phyloP scores from a whole-genome alignment of 208 protist species.

The Leishmania gerbilli region DNA sequence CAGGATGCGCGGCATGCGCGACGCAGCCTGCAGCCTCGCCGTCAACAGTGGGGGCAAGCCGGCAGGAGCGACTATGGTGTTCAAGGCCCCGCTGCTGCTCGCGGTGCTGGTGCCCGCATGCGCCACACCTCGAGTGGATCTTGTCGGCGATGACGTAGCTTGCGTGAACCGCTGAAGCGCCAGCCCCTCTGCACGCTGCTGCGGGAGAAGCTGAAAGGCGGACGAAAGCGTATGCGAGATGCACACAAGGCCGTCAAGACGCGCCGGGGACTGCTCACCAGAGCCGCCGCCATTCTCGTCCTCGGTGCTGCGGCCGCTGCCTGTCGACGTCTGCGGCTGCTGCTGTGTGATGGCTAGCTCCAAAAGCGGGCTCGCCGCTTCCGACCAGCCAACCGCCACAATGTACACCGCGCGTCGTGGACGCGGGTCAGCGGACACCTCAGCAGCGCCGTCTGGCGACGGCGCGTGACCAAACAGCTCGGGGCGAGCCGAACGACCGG shows the following conservation, averaged over 20 bases:
- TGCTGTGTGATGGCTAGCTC: conserved; percentile 41
- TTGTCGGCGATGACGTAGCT: not conserved
- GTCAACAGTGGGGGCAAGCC: not conserved
- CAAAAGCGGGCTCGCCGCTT: conserved; percentile 41
- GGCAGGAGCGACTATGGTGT: not conserved
- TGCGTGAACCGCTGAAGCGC: not conserved
- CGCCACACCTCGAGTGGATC: not conserved
- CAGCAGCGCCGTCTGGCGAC: not conserved
- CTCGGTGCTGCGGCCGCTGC: not conserved
- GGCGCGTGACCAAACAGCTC: not conserved
- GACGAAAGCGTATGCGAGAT: conserved; percentile 47
- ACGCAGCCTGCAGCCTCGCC: conserved; percentile 2
- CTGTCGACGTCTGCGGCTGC: conserved; percentile 7
- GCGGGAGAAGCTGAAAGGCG: conserved; percentile 32
- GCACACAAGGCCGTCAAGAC: conserved; percentile 43
- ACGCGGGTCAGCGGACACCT: not conserved
- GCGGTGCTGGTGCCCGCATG: not conserved
- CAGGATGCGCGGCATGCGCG: conserved; percentile 31
- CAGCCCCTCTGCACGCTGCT: conserved; percentile 6
- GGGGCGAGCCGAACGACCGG: not conserved
- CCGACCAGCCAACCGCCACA: conserved; percentile 47
- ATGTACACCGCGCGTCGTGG: conserved; percentile 18
- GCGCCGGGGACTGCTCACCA: conserved; percentile 11
- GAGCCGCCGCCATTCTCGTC: not conserved
- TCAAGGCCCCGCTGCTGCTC: not conserved